A percentile compares a stretch with the other conserved stretches of the same genome.
These are phyloP conservation scores for Trichoderma erinaceum DNA, from an alignment of 495 filamentous ascomycete species.

Conservation along the genomic window DNA sequence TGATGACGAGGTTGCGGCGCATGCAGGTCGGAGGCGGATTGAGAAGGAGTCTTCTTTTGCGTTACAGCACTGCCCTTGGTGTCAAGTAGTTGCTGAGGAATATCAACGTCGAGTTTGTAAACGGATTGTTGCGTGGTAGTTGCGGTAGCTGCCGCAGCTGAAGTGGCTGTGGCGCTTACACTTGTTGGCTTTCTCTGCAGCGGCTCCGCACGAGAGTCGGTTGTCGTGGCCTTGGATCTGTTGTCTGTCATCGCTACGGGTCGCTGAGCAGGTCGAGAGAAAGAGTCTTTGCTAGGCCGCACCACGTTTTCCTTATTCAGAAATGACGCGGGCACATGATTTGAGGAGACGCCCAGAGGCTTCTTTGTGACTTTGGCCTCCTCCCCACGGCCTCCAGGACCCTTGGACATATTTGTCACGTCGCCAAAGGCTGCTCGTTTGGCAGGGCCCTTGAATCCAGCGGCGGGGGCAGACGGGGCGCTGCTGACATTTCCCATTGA, in stretches of 20 bases:
- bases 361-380: slow-evolving; percentile 33
- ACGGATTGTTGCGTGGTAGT: neutral
- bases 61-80: neutral
- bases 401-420: slow-evolving; percentile 64
- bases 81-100: neutral
- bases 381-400: slow-evolving; percentile 32
- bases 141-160: too few species aligned
- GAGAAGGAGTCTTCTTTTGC: neutral
- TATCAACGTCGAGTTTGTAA: slow-evolving; percentile 7
- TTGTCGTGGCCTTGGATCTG: slow-evolving; percentile 4
- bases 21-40: slow-evolving; percentile 11
- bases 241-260: neutral
- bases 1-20: slow-evolving; percentile 35
- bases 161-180: too few species aligned
- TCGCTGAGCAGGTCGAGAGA: slow-evolving; percentile 61
- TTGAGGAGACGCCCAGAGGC: neutral
- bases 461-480: slow-evolving; percentile 32
- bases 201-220: neutral
- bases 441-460: slow-evolving; percentile 57
- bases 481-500: slow-evolving; percentile 63
- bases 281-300: slow-evolving; percentile 25
- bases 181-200: neutral
- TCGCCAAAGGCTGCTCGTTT: slow-evolving; percentile 78
- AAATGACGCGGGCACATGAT: neutral
- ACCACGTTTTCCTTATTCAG: slow-evolving; percentile 14